phyloP scores from a whole-genome alignment of 345 rosid genomes.

The Populus nigra region DNA sequence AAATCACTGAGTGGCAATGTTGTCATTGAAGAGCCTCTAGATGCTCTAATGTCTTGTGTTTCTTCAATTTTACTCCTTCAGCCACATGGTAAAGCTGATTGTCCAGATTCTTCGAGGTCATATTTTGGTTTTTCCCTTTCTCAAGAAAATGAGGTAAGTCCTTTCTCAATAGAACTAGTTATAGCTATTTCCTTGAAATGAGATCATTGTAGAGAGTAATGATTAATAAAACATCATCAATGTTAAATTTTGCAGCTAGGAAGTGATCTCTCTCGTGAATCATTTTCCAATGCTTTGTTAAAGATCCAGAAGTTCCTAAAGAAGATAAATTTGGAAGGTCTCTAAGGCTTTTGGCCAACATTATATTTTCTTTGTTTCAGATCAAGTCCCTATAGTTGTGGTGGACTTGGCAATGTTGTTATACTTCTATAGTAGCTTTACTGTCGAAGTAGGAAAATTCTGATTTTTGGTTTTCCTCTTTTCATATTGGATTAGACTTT shows the following conservation, averaged over 20 bases:
- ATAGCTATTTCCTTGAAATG: too few relatives aligned
- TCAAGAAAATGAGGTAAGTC: constrained; percentile 71
- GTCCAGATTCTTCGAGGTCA: constrained; percentile 47
- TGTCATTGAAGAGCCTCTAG: constrained; percentile 67
- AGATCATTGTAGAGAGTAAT: constrained; percentile 4
- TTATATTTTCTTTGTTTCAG: constrained; percentile 11
- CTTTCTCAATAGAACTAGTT: too few relatives aligned
- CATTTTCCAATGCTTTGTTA: constrained; percentile 52
- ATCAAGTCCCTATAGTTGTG: not conserved
- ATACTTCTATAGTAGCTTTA: not conserved
- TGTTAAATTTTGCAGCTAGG: constrained; percentile 44
- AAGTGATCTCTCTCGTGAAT: constrained; percentile 45
- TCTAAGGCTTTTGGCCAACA: constrained; percentile 11
- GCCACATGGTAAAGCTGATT: constrained; percentile 42
- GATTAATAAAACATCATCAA: constrained; percentile 1
- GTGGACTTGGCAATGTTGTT: not conserved
- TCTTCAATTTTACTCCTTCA: constrained; percentile 74
- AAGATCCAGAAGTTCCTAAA: constrained; percentile 50
- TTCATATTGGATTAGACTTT: constrained; percentile 54
- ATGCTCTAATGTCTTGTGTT: constrained; percentile 66
- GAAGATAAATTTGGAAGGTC: constrained; percentile 57
- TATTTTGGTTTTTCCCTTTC: constrained; percentile 84
- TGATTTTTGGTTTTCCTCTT: constrained; percentile 17
- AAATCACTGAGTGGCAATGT: constrained; percentile 48
- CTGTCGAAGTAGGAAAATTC: not conserved